Evolutionary conservation across 495 filamentous ascomycete genomes (phyloP), one percentile per base, ranked within the genome.

Genomic region (Aspergillus kassunensis): DNA sequence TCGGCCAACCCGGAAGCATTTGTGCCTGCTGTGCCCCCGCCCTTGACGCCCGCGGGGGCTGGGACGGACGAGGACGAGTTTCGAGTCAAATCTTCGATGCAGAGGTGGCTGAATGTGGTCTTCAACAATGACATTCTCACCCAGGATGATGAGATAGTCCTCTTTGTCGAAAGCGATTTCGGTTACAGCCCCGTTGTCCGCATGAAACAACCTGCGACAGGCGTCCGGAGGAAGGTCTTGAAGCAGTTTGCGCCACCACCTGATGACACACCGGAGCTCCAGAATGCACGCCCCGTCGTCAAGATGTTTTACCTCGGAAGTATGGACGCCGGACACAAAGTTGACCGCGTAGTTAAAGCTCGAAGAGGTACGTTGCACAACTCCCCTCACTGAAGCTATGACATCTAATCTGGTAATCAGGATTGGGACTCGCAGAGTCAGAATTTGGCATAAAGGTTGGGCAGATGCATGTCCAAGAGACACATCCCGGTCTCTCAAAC

Each of bases 241-340:
- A 99, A 99, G 75, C 95, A 99, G 69, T 99, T 99, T 64, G 95
- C 95, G 13, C 95, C 95, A 6, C 95, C 95, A 0, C 90, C 92
- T 6, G 95, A 99, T 68, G 95, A 99, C 61, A 97, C 95, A 0
- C 95, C 92, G 13, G 95, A 97, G 70, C 72, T 99, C 36, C 84
- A 91, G 50, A 84, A 90, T 54, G 90, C 91, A 15, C 79, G 95
- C 31, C 95, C 95, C 3, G 73, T 88, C 35, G 92, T 97, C 24
- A 99, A 99, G 73, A 79, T 89, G 55, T 97, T 99, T 66, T 99
- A 99, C 62, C 76, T 99, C 12, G 89, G 88, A 24, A 82, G 90
- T 16, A 95, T 99, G 90, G 95, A 97, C 59, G 80, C 91, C 1
- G 89, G 88, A 18, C 95, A 99, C 66, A 97, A 96, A 68, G 83